A percentile compares a stretch with the other conserved stretches of the same genome.
Conservation (phyloP, 208 protist genomes). For the Angomonas desouzai region DNA sequence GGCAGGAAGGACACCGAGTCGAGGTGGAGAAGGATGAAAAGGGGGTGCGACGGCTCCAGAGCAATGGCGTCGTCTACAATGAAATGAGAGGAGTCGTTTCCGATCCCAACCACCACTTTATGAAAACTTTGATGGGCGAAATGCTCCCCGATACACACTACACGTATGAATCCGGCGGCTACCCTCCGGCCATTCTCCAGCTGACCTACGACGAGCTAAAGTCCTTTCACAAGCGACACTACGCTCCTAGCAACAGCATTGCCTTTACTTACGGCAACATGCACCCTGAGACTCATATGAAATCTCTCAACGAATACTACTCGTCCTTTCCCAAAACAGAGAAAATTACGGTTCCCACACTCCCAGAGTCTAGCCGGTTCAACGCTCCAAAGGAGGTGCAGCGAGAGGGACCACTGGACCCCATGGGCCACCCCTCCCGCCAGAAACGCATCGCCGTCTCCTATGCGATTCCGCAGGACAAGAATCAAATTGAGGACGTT, state of each 20-base stretch:
- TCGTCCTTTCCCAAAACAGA: constrained; percentile 30
- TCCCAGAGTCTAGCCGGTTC: constrained; percentile 51
- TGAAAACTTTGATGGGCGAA: constrained; percentile 51
- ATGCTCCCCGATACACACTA: constrained; percentile 90
- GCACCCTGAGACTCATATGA: constrained; percentile 70
- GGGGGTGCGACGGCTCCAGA: constrained; percentile 33
- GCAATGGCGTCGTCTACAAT: constrained; percentile 94
- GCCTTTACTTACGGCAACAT: constrained; percentile 87
- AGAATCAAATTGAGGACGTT: constrained; percentile 65
- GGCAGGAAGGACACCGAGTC: constrained; percentile 90
- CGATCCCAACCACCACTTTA: constrained; percentile 80
- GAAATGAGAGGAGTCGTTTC: constrained; percentile 93
- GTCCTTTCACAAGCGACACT: constrained; percentile 84
- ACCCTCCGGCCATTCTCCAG: constrained; percentile 80
- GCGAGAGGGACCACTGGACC: constrained; percentile 73
- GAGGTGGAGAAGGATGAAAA: constrained; percentile 50
- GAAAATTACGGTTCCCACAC: constrained; percentile 48
- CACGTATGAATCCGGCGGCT: constrained; percentile 85
- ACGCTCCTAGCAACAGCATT: constrained; percentile 91
- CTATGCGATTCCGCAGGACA: constrained; percentile 56
- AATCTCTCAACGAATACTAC: constrained; percentile 69
- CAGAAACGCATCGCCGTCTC: constrained; percentile 84
- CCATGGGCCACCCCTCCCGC: constrained; percentile 69
- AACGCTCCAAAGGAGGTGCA: constrained; percentile 31
- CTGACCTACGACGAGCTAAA: constrained; percentile 88